phyloP scores from a whole-genome alignment of 345 rosid genomes.

The Populus deltoides region DNA sequence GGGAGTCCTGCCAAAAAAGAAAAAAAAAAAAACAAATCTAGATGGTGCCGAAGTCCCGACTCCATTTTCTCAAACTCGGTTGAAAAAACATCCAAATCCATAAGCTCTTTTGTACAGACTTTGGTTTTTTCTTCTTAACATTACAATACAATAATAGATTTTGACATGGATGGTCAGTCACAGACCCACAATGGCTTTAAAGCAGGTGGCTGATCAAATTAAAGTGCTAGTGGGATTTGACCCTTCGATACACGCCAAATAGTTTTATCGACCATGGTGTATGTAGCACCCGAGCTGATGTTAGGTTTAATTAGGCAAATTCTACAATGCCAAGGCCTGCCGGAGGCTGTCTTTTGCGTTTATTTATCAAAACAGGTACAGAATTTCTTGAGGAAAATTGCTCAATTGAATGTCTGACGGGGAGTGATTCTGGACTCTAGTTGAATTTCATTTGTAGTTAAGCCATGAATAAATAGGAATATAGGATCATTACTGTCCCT shows the following conservation, averaged over 20 bases:
- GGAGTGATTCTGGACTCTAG: not conserved
- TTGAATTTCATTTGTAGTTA: not conserved
- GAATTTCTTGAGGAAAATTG: not conserved
- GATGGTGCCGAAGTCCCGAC: slow-evolving; percentile 12
- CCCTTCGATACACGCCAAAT: not conserved
- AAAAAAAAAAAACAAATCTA: not conserved
- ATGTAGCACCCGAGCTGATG: no score
- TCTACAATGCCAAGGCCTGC: not conserved
- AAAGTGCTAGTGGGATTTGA: not conserved
- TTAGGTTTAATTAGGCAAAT: not conserved
- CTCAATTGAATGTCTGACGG: not conserved
- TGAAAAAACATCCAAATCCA: slow-evolving; percentile 1
- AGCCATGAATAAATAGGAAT: not conserved
- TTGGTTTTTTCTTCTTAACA: not conserved
- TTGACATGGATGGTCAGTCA: not conserved
- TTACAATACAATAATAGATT: no score
- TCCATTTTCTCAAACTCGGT: slow-evolving; percentile 13
- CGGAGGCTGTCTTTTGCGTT: not conserved
- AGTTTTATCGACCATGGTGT: not conserved
- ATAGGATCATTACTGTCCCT: not conserved
- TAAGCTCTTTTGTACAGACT: not conserved
- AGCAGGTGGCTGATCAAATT: not conserved
- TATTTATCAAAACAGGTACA: not conserved
- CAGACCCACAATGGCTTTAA: not conserved
- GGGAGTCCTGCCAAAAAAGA: no score